phyloP scores from a whole-genome alignment of 1,139 yeast genomes.

The Kazachstania sp. region DNA sequence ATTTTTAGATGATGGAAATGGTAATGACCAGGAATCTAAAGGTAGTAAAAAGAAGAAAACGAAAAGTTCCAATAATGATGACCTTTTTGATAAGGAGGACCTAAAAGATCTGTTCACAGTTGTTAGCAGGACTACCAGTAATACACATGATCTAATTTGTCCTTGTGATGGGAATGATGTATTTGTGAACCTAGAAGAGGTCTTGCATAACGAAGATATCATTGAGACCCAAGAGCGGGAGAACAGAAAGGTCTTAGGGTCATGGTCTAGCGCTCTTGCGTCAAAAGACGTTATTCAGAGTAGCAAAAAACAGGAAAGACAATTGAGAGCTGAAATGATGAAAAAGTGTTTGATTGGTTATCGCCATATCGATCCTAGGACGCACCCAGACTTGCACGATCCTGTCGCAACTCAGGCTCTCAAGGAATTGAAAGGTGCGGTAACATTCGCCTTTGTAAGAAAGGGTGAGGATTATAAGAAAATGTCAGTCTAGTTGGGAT shows the following conservation, averaged over 20 bases:
- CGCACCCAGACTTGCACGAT: conserved; percentile 14
- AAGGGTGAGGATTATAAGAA: conserved; percentile 8
- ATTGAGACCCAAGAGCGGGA: neutral
- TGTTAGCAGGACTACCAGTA: conserved; percentile 43
- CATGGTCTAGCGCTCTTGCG: conserved; percentile 48
- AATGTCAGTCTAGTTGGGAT: neutral
- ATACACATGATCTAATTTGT: conserved; percentile 82
- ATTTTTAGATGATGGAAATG: conserved; percentile 46
- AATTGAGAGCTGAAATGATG: conserved; percentile 36
- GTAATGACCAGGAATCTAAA: too few species aligned
- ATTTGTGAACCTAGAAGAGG: conserved; percentile 14
- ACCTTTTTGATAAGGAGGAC: conserved; percentile 54
- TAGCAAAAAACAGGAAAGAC: conserved; percentile 21
- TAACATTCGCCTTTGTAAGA: conserved; percentile 26
- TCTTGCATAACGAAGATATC: conserved; percentile 2
- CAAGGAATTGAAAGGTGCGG: conserved; percentile 7
- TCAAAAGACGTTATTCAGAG: conserved; percentile 34
- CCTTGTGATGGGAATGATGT: conserved; percentile 38
- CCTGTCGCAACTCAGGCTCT: conserved; percentile 18
- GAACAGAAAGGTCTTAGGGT: conserved; percentile 2
- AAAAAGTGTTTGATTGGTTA: conserved; percentile 53
- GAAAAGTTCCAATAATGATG: conserved; percentile 37
- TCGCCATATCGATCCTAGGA: conserved; percentile 48
- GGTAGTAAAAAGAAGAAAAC: conserved; percentile 19
- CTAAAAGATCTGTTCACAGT: conserved; percentile 68